phyloP scores from a whole-genome alignment of 768 basidiomycete species.

The Hemileccinum rubropunctum region DNA sequence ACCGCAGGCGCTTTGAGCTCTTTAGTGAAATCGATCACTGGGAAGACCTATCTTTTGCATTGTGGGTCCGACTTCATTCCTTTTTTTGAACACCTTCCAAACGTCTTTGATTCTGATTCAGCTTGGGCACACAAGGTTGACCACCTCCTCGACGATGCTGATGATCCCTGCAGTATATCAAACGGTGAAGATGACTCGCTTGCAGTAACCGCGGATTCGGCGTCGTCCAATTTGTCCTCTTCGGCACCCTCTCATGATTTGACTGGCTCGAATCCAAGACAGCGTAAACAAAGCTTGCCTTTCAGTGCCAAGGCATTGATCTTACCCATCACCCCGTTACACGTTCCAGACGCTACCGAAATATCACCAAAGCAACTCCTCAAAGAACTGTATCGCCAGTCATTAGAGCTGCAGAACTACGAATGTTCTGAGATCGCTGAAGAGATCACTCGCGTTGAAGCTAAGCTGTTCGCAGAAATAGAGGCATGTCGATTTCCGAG shows the following conservation, averaged over 20 bases:
- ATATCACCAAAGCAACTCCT: constrained; percentile 54
- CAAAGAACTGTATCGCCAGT: constrained; percentile 58
- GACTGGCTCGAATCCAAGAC: constrained; percentile 37
- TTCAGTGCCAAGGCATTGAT: constrained; percentile 46
- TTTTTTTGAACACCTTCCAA: constrained; percentile 67
- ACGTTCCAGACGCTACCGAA: constrained; percentile 35
- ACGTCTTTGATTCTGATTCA: constrained; percentile 63
- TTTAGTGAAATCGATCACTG: constrained; percentile 73
- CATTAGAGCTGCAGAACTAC: constrained; percentile 51
- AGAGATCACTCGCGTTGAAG: constrained; percentile 79
- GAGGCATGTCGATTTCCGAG: constrained; percentile 47
- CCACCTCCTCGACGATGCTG: constrained; percentile 55
- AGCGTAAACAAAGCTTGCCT: constrained; percentile 70
- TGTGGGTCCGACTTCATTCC: constrained; percentile 83
- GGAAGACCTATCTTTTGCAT: constrained; percentile 79
- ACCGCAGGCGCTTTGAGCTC: constrained; percentile 73
- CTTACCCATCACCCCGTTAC: constrained; percentile 29
- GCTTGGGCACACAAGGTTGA: constrained; percentile 74
- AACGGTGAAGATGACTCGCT: constrained; percentile 51
- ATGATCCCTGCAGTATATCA: constrained; percentile 52
- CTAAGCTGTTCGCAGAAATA: constrained; percentile 68
- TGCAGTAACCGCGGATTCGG: constrained; percentile 32
- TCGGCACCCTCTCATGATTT: constrained; percentile 21
- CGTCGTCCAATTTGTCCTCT: constrained; percentile 25
- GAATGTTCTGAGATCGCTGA: constrained; percentile 74